Conservation (phyloP, 805 yeast species). For the Candida alai region DNA sequence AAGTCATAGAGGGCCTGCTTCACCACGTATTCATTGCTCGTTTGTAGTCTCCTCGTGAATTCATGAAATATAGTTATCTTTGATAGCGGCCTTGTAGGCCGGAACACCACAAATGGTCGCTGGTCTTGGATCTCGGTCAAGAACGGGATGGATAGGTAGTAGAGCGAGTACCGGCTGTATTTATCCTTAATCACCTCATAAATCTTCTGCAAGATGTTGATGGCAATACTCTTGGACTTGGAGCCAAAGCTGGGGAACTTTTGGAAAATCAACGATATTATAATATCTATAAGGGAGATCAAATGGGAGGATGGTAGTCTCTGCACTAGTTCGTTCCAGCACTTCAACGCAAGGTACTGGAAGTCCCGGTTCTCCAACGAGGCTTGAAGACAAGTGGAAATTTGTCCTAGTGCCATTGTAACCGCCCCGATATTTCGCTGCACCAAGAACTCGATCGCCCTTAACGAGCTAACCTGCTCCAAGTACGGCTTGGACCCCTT, state of each 20-base stretch:
- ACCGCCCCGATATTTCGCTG: slow-evolving; percentile 52
- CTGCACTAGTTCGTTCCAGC: slow-evolving; percentile 63
- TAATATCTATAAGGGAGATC: slow-evolving; percentile 65
- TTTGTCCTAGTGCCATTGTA: slow-evolving; percentile 67
- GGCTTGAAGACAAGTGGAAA: slow-evolving; percentile 80
- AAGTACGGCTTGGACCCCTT: slow-evolving; percentile 68
- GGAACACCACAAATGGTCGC: slow-evolving; percentile 15
- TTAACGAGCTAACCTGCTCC: slow-evolving; percentile 66
- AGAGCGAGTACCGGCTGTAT: slow-evolving; percentile 44
- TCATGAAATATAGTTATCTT: slow-evolving; percentile 42
- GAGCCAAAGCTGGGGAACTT: slow-evolving; percentile 52
- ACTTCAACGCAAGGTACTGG: slow-evolving; percentile 56
- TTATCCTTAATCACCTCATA: slow-evolving; percentile 28
- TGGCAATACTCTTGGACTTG: slow-evolving; percentile 49
- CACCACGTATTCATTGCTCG: slow-evolving; percentile 68
- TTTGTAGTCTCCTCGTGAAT: slow-evolving; percentile 51
- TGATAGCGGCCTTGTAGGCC: slow-evolving; percentile 28
- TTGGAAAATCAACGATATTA: slow-evolving; percentile 70
- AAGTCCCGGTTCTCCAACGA: slow-evolving; percentile 62
- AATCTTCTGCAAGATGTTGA: slow-evolving; percentile 42
- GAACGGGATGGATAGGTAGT: slow-evolving; percentile 51
- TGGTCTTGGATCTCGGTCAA: slow-evolving; percentile 31
- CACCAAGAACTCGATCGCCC: slow-evolving; percentile 70
- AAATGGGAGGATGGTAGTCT: slow-evolving; percentile 55
- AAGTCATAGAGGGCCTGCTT: slow-evolving; percentile 68